Evolutionary conservation across 331 rosid genomes (phyloP).

Genomic region (Erythrophleum ivorense): DNA sequence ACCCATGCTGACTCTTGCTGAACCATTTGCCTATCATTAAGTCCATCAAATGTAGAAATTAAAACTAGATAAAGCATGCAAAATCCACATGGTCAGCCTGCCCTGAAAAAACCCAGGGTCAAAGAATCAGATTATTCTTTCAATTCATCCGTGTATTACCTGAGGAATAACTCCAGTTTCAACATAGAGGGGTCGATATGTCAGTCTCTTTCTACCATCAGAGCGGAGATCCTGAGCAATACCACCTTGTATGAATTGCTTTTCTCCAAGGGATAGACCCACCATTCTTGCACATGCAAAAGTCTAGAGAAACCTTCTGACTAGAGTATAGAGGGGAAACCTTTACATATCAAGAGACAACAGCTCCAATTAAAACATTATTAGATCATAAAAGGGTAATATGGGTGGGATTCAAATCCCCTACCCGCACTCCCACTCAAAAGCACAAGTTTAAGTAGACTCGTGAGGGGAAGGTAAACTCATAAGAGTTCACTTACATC

Average conservation of each 20-base stretch:
- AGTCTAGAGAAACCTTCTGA: background rate
- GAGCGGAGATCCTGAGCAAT: slow-evolving; percentile 87
- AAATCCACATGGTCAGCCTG: background rate
- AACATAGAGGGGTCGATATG: slow-evolving; percentile 65
- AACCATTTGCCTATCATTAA: slow-evolving; percentile 77
- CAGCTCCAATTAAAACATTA: too few relatives aligned
- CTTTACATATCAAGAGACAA: background rate
- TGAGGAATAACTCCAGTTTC: slow-evolving; percentile 86
- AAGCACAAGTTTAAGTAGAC: too few relatives aligned
- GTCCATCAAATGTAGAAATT: slow-evolving; percentile 23
- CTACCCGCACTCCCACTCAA: too few relatives aligned
- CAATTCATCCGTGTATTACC: slow-evolving; percentile 48
- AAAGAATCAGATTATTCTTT: slow-evolving; percentile 12
- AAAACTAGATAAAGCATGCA: slow-evolving; percentile 7
- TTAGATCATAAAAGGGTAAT: too few relatives aligned
- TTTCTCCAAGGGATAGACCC: slow-evolving; percentile 77
- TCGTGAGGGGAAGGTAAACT: too few relatives aligned
- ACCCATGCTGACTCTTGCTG: slow-evolving; percentile 80
- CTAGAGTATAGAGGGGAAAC: background rate
- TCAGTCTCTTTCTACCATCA: slow-evolving; percentile 84
- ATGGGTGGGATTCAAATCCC: too few relatives aligned
- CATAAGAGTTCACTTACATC: too few relatives aligned
- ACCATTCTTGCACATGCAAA: slow-evolving; percentile 60
- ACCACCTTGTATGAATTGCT: slow-evolving; percentile 77
- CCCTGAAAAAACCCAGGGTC: background rate